These are phyloP conservation scores for Cytidiella melzeri DNA, from an alignment of 768 basidiomycete species.

Conservation along the genomic window DNA sequence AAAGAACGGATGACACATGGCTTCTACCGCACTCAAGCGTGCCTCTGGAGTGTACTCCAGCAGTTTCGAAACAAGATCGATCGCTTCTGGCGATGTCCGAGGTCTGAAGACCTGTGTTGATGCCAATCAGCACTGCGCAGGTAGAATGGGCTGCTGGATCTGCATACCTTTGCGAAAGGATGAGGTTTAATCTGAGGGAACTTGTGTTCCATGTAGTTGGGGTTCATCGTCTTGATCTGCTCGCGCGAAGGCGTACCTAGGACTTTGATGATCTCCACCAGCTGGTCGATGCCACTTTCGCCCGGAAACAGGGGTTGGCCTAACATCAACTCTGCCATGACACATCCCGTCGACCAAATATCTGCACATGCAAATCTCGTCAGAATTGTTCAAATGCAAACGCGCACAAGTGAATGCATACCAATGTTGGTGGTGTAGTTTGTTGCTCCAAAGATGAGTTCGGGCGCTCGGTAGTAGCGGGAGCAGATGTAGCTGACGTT, in stretches of 20 bases:
- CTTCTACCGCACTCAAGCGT: constrained; percentile 83
- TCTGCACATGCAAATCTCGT: constrained; percentile 40
- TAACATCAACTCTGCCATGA: constrained; percentile 99
- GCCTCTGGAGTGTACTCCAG: constrained; percentile 98
- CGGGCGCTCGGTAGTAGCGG: constrained; percentile 97
- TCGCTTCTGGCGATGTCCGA: constrained; percentile 92
- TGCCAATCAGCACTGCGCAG: constrained; percentile 5
- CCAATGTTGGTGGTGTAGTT: constrained; percentile 99
- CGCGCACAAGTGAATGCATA: too few relatives aligned
- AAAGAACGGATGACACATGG: constrained; percentile 95
- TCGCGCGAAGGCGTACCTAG: constrained; percentile 97
- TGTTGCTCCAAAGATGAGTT: constrained; percentile 98
- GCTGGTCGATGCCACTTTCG: constrained; percentile 97
- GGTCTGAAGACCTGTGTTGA: constrained; percentile 88
- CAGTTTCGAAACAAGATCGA: constrained; percentile 90
- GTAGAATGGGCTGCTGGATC: constrained; percentile 13
- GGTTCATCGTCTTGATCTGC: constrained; percentile 99
- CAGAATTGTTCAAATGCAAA: too few relatives aligned
- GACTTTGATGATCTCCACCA: constrained; percentile 99
- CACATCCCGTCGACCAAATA: constrained; percentile 99
- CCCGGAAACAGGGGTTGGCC: constrained; percentile 99
- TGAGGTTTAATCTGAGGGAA: constrained; percentile 99
- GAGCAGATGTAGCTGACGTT: constrained; percentile 99
- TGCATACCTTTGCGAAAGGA: constrained; percentile 96
- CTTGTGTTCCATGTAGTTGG: constrained; percentile 99